phyloP scores from a whole-genome alignment of 192 early-diverging fungal species.

The Podila horticola region DNA sequence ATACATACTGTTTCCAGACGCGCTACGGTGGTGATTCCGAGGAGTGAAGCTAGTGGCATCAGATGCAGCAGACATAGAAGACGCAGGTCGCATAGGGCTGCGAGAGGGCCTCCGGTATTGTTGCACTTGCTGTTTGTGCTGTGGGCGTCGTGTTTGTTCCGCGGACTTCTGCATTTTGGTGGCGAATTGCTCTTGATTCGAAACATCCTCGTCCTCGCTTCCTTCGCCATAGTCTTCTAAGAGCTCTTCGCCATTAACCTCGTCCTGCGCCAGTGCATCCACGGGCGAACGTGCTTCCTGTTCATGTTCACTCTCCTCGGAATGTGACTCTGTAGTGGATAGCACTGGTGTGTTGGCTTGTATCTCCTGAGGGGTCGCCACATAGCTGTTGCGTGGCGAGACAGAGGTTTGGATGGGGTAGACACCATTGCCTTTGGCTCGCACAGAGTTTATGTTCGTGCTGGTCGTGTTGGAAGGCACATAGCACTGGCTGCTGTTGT shows the following conservation, averaged over 20 bases:
- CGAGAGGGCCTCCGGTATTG: background rate
- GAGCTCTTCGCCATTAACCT: background rate
- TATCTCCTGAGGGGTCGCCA: background rate
- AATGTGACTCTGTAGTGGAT: background rate
- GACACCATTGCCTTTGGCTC: background rate
- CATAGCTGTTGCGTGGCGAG: background rate
- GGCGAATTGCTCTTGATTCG: background rate
- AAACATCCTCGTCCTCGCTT: background rate
- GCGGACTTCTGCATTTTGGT: no score
- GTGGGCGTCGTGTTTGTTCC: background rate
- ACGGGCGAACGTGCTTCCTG: background rate
- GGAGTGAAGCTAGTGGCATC: background rate
- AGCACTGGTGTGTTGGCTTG: background rate
- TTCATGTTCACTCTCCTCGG: background rate
- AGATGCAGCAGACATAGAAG: background rate
- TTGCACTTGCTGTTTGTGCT: background rate
- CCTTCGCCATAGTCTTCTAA: conserved; percentile 1
- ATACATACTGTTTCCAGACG: background rate
- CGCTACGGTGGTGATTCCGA: no score
- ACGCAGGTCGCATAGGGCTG: no score
- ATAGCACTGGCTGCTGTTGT: no score
- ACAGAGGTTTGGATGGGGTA: background rate
- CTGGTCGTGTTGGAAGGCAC: no score
- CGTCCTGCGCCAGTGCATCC: background rate
- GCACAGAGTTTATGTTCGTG: no score